Conservation (phyloP, 2,329 filamentous ascomycete genomes). For the Ophidiomyces ophidiicola region DNA sequence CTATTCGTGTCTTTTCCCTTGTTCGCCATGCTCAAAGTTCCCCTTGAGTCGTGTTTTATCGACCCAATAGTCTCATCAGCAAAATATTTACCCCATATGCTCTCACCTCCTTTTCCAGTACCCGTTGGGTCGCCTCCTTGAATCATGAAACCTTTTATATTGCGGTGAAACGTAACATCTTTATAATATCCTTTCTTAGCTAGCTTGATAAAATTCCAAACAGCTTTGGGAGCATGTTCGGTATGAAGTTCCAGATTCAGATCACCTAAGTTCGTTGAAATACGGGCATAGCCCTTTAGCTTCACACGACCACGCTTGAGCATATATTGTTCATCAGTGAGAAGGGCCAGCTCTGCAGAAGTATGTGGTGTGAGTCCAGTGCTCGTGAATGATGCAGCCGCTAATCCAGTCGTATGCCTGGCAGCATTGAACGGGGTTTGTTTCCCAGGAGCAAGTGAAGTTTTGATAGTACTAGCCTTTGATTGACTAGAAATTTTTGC, state of each 20-base stretch:
- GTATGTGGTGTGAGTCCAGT: conserved; percentile 90
- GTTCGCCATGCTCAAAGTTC: conserved; percentile 88
- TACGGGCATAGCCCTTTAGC: conserved; percentile 78
- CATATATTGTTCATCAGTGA: conserved; percentile 95
- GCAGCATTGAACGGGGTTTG: conserved; percentile 66
- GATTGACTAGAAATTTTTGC: conserved; percentile 9
- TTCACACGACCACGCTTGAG: conserved; percentile 80
- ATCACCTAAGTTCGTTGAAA: conserved; percentile 73
- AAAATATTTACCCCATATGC: conserved; percentile 90
- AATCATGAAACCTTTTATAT: conserved; percentile 94
- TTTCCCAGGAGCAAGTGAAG: conserved; percentile 20
- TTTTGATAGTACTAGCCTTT: conserved; percentile 20
- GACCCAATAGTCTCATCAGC: conserved; percentile 87
- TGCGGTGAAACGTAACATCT: conserved; percentile 74
- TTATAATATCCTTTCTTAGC: conserved; percentile 85
- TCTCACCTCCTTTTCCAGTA: conserved; percentile 78
- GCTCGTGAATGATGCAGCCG: conserved; percentile 88
- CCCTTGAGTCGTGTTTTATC: conserved; percentile 66
- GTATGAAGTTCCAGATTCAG: conserved; percentile 82
- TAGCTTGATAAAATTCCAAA: conserved; percentile 91
- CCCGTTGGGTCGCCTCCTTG: conserved; percentile 92
- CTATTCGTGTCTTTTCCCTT: conserved; percentile 98
- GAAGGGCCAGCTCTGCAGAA: conserved; percentile 67
- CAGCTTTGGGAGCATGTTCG: conserved; percentile 80
- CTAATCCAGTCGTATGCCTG: conserved; percentile 75